A percentile compares a stretch with the other conserved stretches of the same genome.
phyloP scores from a whole-genome alignment of 202 grass and related monocot genomes.

The Alloteropsis angusta region DNA sequence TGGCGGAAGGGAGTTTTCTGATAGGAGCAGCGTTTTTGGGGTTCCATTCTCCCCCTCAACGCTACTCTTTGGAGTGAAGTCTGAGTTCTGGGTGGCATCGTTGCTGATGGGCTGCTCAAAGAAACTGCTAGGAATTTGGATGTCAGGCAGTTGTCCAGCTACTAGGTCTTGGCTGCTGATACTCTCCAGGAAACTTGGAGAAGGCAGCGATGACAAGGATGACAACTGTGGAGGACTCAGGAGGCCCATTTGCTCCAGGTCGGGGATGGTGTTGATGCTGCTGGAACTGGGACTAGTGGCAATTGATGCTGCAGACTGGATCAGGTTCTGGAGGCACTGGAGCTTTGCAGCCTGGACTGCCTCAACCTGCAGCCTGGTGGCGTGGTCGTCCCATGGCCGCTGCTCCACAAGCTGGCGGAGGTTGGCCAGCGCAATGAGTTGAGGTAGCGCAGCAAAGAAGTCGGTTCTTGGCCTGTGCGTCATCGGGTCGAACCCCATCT shows the following conservation, averaged over 20 bases:
- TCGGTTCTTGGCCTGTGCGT: constrained; percentile 79
- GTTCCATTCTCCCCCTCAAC: constrained; percentile 24
- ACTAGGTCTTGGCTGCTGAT: constrained; percentile 30
- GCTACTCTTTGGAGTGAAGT: constrained; percentile 27
- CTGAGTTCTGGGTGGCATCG: constrained; percentile 24
- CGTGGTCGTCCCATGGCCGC: constrained; percentile 58
- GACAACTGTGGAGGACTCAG: constrained; percentile 44
- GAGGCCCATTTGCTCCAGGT: constrained; percentile 55
- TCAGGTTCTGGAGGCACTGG: constrained; percentile 50
- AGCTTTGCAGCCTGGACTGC: constrained; percentile 52
- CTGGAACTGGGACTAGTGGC: constrained; percentile 31
- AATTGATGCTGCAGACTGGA: constrained; percentile 37
- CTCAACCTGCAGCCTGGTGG: constrained; percentile 48
- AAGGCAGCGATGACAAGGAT: constrained; percentile 45
- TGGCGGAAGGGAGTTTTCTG: constrained; percentile 59
- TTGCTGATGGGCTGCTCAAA: constrained; percentile 38
- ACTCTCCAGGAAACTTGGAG: constrained; percentile 30
- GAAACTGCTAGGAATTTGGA: constrained; percentile 53
- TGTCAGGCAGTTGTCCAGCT: constrained; percentile 32
- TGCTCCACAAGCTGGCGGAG: constrained; percentile 67
- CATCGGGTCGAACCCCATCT: constrained; percentile 94
- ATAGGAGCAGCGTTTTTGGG: constrained; percentile 31
- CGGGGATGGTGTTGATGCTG: constrained; percentile 41
- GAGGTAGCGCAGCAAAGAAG: constrained; percentile 77
- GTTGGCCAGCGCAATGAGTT: constrained; percentile 69